A percentile compares a stretch with the other conserved stretches of the same genome.
Conservation (phyloP, 306 rosid species). For the Benincasa hispida region DNA sequence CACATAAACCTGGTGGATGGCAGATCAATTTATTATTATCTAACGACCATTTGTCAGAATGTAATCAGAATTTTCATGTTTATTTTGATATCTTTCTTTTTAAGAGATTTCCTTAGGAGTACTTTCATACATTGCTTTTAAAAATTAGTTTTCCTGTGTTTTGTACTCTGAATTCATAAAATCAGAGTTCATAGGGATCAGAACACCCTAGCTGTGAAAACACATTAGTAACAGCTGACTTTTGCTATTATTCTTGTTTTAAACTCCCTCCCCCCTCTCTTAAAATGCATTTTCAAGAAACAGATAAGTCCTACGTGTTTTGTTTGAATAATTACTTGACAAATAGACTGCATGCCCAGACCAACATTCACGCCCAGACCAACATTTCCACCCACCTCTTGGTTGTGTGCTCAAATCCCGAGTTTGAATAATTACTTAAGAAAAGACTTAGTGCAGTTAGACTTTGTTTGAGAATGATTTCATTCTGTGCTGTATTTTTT, state of each 20-base stretch:
- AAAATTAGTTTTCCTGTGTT: neutral
- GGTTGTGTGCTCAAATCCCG: no score
- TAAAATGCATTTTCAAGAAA: neutral
- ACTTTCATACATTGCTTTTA: neutral
- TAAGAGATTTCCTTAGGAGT: neutral
- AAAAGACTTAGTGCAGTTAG: neutral
- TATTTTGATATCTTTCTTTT: neutral
- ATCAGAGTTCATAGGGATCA: neutral
- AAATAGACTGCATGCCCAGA: no score
- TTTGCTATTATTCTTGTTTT: neutral
- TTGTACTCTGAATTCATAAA: neutral
- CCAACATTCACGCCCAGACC: no score
- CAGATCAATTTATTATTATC: neutral
- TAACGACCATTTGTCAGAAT: neutral
- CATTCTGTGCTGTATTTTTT: neutral
- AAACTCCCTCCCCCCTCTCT: no score
- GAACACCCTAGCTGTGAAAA: neutral
- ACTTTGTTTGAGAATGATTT: neutral
- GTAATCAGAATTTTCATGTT: neutral
- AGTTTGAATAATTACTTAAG: neutral
- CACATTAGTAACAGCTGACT: neutral
- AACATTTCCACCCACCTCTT: no score
- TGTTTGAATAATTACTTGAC: neutral
- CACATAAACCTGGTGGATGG: neutral
- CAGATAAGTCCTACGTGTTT: neutral